Conservation (phyloP, 1,284 basidiomycete species). For the Termitomyces sp. region DNA sequence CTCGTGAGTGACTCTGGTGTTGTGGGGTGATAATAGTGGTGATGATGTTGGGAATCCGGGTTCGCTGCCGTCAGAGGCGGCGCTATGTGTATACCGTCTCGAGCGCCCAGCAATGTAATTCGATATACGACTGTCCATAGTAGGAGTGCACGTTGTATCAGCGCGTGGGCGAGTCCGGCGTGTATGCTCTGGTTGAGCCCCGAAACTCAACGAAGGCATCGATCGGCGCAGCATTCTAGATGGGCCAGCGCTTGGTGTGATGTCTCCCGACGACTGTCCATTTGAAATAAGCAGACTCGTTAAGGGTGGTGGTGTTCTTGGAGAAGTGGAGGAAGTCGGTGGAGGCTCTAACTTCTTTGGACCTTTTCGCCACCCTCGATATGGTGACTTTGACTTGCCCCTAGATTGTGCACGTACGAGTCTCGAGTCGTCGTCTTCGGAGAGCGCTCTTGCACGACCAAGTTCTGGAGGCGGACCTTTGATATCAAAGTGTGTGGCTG, state of each 20-base stretch:
- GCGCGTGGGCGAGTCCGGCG: slow-evolving; percentile 22
- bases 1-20: slow-evolving; percentile 22
- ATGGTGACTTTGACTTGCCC: slow-evolving; percentile 17
- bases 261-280: slow-evolving; percentile 4
- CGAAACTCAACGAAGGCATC: slow-evolving; percentile 19
- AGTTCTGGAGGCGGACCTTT: slow-evolving; percentile 26
- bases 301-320: slow-evolving; percentile 6
- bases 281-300: slow-evolving; percentile 10
- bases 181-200: background rate
- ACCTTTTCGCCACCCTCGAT: slow-evolving; percentile 20
- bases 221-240: slow-evolving; percentile 18
- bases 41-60: slow-evolving; percentile 6
- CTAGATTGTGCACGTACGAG: slow-evolving; percentile 21
- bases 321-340: slow-evolving; percentile 15
- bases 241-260: background rate
- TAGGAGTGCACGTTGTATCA: slow-evolving; percentile 14
- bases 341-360: slow-evolving; percentile 22
- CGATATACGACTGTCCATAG: slow-evolving; percentile 22
- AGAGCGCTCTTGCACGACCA: slow-evolving; percentile 28
- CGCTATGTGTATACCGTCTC: slow-evolving; percentile 10
- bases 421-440: slow-evolving; percentile 25
- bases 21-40: slow-evolving; percentile 12
- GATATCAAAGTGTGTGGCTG: slow-evolving; percentile 30
- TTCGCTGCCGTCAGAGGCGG: slow-evolving; percentile 5
- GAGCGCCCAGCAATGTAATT: slow-evolving; percentile 20